phyloP scores from a whole-genome alignment of 2,329 filamentous ascomycete species.

The Zasmidium citrigriseum region DNA sequence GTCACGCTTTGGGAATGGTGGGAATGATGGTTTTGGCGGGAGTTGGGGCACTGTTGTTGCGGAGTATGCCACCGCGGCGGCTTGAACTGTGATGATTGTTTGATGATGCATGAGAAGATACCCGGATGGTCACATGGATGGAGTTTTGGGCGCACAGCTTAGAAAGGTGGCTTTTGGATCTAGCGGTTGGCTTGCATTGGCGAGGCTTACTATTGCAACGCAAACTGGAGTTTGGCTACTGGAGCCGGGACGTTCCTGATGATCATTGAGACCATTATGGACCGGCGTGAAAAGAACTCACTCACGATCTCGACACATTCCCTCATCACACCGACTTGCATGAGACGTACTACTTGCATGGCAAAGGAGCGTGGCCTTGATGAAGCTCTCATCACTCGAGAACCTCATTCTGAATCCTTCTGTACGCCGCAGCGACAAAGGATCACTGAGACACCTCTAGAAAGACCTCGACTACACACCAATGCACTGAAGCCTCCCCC shows the following conservation, averaged over 20 bases:
- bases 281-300: background rate
- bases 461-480: background rate
- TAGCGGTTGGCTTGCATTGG: background rate
- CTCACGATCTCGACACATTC: too few relatives aligned
- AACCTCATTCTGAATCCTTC: background rate
- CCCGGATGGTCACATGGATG: background rate
- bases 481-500: background rate
- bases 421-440: background rate
- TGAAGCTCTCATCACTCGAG: too few relatives aligned
- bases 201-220: background rate
- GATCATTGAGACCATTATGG: background rate
- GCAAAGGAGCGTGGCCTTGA: too few relatives aligned
- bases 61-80: background rate
- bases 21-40: constrained; percentile 10
- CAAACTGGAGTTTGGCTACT: background rate
- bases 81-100: background rate
- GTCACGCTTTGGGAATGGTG: constrained; percentile 3
- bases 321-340: too few relatives aligned
- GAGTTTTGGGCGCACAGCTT: background rate
- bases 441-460: background rate
- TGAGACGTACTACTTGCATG: too few relatives aligned
- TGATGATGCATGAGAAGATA: background rate
- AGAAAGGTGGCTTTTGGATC: background rate
- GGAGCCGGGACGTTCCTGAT: background rate
- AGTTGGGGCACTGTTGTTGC: constrained; percentile 17